These are phyloP conservation scores for Puccinia hordei DNA, from an alignment of 1,284 basidiomycete genomes.

Conservation along the genomic window DNA sequence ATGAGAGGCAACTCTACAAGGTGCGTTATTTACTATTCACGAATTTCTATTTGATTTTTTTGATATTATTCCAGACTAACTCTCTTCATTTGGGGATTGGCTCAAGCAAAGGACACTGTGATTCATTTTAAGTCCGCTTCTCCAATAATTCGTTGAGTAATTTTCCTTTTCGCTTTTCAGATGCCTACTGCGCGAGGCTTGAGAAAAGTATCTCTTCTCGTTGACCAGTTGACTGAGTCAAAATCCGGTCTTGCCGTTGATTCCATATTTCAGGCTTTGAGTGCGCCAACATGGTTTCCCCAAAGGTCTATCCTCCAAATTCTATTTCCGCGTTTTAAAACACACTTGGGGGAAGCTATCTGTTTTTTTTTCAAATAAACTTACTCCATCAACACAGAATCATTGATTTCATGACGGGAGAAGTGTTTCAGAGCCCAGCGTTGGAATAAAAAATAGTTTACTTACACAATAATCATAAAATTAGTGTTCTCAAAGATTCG, in stretches of 20 bases:
- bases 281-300: slow-evolving; percentile 26
- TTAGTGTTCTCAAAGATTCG: too few species aligned
- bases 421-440: too few species aligned
- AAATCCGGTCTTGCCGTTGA: too few species aligned
- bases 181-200: background rate
- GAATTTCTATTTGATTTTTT: too few species aligned
- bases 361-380: too few species aligned
- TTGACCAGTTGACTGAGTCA: background rate
- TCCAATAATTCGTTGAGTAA: slow-evolving; percentile 33
- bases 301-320: slow-evolving; percentile 23
- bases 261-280: slow-evolving; percentile 20
- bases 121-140: slow-evolving; percentile 47
- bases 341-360: too few species aligned
- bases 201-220: background rate
- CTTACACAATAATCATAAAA: too few species aligned
- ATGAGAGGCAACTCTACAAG: slow-evolving; percentile 38
- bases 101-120: slow-evolving; percentile 32
- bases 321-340: slow-evolving; percentile 19
- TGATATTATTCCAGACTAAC: too few species aligned
- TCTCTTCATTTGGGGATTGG: background rate
- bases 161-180: background rate
- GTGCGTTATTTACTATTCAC: slow-evolving; percentile 18
- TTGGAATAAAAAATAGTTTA: too few species aligned
- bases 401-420: too few species aligned
- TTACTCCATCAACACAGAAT: too few species aligned